These are phyloP conservation scores for Trichothecium sympodiale DNA, from an alignment of 2,329 filamentous ascomycete genomes.

Conservation along the genomic window DNA sequence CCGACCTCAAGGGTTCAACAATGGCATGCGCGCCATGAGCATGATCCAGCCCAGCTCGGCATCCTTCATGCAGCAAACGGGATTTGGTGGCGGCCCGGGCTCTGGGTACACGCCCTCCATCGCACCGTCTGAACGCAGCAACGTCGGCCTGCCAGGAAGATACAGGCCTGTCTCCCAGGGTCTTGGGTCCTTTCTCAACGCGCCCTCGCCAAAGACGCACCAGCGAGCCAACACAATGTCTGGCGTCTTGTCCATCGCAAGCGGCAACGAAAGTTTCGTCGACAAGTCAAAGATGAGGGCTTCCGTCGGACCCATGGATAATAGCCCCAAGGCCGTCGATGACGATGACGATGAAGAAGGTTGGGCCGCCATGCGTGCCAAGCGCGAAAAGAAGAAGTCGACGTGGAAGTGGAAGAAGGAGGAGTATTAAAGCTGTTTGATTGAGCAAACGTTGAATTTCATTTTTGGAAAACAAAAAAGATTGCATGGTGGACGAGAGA, in stretches of 20 bases:
- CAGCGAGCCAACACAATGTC: conserved; percentile 23
- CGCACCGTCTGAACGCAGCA: conserved; percentile 90
- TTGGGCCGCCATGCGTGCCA: conserved; percentile 60
- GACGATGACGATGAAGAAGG: conserved; percentile 55
- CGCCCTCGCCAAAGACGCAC: conserved; percentile 15
- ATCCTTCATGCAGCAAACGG: conserved; percentile 32
- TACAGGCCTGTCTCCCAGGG: conserved; percentile 80
- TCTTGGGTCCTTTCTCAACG: conserved; percentile 16
- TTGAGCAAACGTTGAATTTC: too few relatives aligned
- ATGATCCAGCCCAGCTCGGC: conserved; percentile 63
- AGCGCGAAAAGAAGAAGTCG: conserved; percentile 57
- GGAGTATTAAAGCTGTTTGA: background rate
- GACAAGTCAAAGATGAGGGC: conserved; percentile 20
- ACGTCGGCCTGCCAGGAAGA: conserved; percentile 76
- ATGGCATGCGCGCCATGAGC: conserved; percentile 61
- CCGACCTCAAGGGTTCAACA: conserved; percentile 31
- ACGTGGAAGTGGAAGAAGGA: conserved; percentile 53
- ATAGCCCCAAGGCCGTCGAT: conserved; percentile 22
- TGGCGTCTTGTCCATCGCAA: conserved; percentile 16
- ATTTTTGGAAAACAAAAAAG: too few relatives aligned
- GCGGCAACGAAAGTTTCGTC: background rate
- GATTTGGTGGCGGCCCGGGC: conserved; percentile 21
- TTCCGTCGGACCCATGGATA: conserved; percentile 24
- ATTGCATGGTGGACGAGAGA: too few relatives aligned
- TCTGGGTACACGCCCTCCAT: conserved; percentile 77